A percentile compares a stretch with the other conserved stretches of the same genome.
These are phyloP conservation scores for Sisymbrium irio DNA, from an alignment of 345 rosid genomes.

Conservation along the genomic window DNA sequence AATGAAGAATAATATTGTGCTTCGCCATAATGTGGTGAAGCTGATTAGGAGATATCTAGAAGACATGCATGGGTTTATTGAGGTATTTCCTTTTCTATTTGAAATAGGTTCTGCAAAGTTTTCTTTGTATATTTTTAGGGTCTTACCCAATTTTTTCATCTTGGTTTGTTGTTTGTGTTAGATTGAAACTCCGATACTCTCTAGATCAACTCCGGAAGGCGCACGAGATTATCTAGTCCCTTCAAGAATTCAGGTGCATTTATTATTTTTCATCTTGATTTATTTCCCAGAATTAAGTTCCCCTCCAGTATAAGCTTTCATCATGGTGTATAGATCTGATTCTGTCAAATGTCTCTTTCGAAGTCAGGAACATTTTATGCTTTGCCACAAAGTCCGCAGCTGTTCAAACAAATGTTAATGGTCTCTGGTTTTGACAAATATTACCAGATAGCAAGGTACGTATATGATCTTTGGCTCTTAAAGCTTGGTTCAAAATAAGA, in stretches of 20 bases:
- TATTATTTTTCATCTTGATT: not conserved
- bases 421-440: conserved; percentile 96
- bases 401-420: conserved; percentile 96
- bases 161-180: conserved; percentile 55
- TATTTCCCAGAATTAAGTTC: not conserved
- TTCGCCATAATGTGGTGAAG: conserved; percentile 90
- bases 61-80: conserved; percentile 82
- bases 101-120: not conserved
- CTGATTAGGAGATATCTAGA: conserved; percentile 81
- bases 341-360: conserved; percentile 48
- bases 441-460: conserved; percentile 92
- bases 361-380: conserved; percentile 99
- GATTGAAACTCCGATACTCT: conserved; percentile 98
- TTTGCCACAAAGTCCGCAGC: conserved; percentile 96
- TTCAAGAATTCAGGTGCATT: conserved; percentile 87
- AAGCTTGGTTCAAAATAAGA: conserved; percentile 12
- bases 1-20: conserved; percentile 68
- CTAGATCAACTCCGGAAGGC: conserved; percentile 97
- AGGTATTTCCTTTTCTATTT: conserved; percentile 46
- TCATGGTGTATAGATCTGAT: conserved; percentile 39
- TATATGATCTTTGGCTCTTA: conserved; percentile 15
- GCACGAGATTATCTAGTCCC: conserved; percentile 98
- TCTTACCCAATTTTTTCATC: conserved; percentile 28
- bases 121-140: not conserved
- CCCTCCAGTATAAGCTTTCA: conserved; percentile 17